Conservation (phyloP, 345 rosid genomes). For the Physaria fendleri region DNA sequence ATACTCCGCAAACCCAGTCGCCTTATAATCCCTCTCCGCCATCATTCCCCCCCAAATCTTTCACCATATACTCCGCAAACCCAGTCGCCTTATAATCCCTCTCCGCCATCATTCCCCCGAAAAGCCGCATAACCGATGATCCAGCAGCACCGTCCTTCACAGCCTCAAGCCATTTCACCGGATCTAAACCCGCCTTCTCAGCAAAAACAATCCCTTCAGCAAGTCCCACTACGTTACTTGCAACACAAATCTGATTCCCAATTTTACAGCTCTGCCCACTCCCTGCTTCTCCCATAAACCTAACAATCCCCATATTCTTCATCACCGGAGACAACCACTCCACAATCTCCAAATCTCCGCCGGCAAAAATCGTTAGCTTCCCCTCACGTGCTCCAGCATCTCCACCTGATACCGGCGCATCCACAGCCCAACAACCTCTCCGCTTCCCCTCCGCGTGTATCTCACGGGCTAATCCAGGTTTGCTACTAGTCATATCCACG, state of each 20-base stretch:
- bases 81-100: conserved; percentile 67
- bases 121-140: conserved; percentile 62
- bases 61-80: conserved; percentile 71
- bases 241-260: conserved; percentile 68
- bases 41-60: conserved; percentile 75
- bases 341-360: conserved; percentile 52
- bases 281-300: conserved; percentile 67
- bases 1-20: conserved; percentile 72
- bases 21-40: conserved; percentile 52
- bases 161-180: conserved; percentile 38
- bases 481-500: conserved; percentile 66
- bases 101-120: conserved; percentile 57
- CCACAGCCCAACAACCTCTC: conserved; percentile 56
- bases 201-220: conserved; percentile 80
- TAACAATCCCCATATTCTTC: conserved; percentile 47
- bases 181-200: conserved; percentile 53
- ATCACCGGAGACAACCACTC: conserved; percentile 58
- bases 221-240: conserved; percentile 61
- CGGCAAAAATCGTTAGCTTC: conserved; percentile 55
- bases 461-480: conserved; percentile 56
- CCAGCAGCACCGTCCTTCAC: conserved; percentile 61
- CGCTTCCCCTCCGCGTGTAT: conserved; percentile 41
- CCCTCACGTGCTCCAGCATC: conserved; percentile 74
- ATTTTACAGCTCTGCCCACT: conserved; percentile 76
- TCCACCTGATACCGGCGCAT: conserved; percentile 73